These are phyloP conservation scores for Prunus campanulata DNA, from an alignment of 306 rosid genomes.

Conservation along the genomic window DNA sequence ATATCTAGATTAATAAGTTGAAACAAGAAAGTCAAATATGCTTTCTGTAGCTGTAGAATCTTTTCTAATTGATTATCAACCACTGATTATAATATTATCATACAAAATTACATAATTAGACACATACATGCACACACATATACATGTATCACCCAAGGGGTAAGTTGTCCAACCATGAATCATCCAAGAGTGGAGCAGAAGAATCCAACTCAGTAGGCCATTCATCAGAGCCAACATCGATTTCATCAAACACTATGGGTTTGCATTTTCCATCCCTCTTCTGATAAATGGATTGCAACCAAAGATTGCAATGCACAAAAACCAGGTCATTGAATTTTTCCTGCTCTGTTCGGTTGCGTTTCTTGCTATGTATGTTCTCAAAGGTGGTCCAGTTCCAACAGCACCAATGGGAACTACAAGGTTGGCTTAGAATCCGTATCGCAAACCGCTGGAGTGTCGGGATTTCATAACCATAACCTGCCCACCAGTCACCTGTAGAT, in stretches of 20 bases:
- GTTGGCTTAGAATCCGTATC: slow-evolving; percentile 60
- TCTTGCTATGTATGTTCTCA: slow-evolving; percentile 45
- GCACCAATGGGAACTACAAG: slow-evolving; percentile 70
- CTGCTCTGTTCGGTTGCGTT: slow-evolving; percentile 35
- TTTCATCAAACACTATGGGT: slow-evolving; percentile 49
- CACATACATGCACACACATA: neutral
- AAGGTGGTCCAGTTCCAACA: slow-evolving; percentile 65
- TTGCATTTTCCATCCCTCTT: slow-evolving; percentile 40
- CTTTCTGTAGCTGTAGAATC: too few species aligned
- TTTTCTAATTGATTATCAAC: neutral
- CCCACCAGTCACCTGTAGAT: slow-evolving; percentile 75
- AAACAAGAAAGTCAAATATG: neutral
- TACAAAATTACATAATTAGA: neutral
- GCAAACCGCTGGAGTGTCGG: slow-evolving; percentile 66
- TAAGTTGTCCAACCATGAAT: slow-evolving; percentile 59
- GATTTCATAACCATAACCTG: slow-evolving; percentile 66
- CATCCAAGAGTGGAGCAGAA: slow-evolving; percentile 52
- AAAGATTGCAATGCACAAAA: slow-evolving; percentile 68
- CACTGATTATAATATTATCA: neutral
- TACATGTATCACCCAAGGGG: slow-evolving; percentile 31
- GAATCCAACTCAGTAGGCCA: slow-evolving; percentile 63
- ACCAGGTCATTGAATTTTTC: slow-evolving; percentile 56
- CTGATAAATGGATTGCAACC: slow-evolving; percentile 47
- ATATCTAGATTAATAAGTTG: neutral
- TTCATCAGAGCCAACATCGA: slow-evolving; percentile 61